Evolutionary conservation across 768 basidiomycete species (phyloP), one percentile per base, ranked within the genome.

Genomic region (Cyclocybe aegerita): DNA sequence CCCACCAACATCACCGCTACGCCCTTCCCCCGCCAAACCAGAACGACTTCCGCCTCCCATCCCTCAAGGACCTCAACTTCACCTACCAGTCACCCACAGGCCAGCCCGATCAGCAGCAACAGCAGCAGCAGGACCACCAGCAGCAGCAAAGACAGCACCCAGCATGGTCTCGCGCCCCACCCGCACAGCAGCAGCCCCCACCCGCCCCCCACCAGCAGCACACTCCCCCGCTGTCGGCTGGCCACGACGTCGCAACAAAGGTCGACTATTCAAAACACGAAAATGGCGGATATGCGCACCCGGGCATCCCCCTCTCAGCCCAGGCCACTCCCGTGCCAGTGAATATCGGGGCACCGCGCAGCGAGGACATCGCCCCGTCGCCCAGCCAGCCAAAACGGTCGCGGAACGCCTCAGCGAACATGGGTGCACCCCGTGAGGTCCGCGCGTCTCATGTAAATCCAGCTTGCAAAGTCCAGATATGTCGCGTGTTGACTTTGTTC

Each of bases 21-120:
- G 60, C 72, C 34, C 60, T 67, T 4, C 61, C 65, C 30, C 68
- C 68, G 14, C 69, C 70, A 6, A 60, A 70, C 33, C 53, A 57
- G 40, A 71, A 67, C 51, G 70, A 76, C 50, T 67, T 82, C 58
- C 83, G 84, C 35, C 77, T 88, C 4, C 87, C 87, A 0, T 86
- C 86, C 14, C 76, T 89, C 64, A 88, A 81, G 70, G 85, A 86
- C 62, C 76, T 90, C 63, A 84, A 86, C 64, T 87, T 89, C 66
- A 57, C 56, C 45, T 64, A 61, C 51, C 62, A 62, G 11, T 60
- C 63, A 0, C 56, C 60, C 12, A 60, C 46, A 36, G 56, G 57
- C 29, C 60, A 52, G 40, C 63, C 54, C 35, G 38, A 48, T 23
- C 58, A 46, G 15, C 65, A 63, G 39, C 69, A 46, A 14, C 65